A percentile compares a stretch with the other conserved stretches of the same genome.
These are phyloP conservation scores for Epichloe sylvatica DNA, from an alignment of 2,329 filamentous ascomycete genomes.

Conservation along the genomic window DNA sequence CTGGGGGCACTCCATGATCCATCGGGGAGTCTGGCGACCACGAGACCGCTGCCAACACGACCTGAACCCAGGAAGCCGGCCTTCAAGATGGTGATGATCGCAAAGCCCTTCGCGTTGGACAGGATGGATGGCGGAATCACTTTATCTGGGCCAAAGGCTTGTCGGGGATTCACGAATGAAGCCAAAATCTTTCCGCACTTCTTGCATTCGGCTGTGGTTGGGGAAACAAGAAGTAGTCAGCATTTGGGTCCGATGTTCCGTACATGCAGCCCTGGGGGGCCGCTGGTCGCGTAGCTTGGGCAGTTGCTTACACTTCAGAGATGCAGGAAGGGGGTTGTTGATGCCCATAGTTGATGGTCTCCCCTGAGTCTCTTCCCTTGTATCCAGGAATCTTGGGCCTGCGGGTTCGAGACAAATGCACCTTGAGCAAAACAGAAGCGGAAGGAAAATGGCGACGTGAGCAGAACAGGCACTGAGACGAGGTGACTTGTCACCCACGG, in stretches of 20 bases:
- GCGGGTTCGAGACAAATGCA: neutral
- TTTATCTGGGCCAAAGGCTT: constrained; percentile 91
- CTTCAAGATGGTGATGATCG: constrained; percentile 75
- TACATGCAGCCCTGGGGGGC: neutral
- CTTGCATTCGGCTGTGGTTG: constrained; percentile 71
- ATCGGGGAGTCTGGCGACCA: constrained; percentile 65
- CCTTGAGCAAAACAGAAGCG: neutral
- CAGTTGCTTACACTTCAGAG: constrained; percentile 48
- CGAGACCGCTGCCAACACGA: constrained; percentile 68
- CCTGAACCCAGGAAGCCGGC: constrained; percentile 74
- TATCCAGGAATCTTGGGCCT: neutral
- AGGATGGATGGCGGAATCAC: constrained; percentile 87
- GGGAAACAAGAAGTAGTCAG: constrained; percentile 6
- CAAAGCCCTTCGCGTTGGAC: constrained; percentile 81
- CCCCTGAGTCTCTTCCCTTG: neutral
- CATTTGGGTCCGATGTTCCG: neutral
- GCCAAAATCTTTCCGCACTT: constrained; percentile 93
- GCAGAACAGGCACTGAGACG: neutral
- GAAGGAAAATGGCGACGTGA: constrained; percentile 1
- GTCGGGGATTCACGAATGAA: constrained; percentile 86
- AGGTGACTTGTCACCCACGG: neutral
- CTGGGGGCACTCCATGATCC: constrained; percentile 70
- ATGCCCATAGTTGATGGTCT: constrained; percentile 37
- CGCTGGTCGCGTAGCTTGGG: neutral
- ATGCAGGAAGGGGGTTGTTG: constrained; percentile 51